Evolutionary conservation across 306 rosid genomes (phyloP), one percentile per base, ranked within the genome.

Genomic region (Sicyos baderoa): DNA sequence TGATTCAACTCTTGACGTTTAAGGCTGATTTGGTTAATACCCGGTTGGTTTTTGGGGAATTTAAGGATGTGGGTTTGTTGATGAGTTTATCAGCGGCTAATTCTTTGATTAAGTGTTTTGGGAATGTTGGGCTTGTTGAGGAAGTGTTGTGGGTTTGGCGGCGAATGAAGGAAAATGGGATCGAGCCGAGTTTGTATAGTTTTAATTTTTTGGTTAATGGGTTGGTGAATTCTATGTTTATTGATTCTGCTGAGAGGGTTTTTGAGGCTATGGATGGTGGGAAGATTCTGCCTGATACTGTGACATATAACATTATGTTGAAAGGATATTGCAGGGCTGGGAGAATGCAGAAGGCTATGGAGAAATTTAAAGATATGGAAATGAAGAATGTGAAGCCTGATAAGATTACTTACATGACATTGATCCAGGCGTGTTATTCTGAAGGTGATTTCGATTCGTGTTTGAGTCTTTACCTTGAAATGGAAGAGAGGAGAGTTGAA

Each of bases 81-180:
- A 81, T 93, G 81, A 88, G 75, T 4, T 25, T 73, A 23, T 63
- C 80, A 0, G 85, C 87, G 0, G 94, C 88, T 0, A 85, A 89
- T 68, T 84, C 88, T 16, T 74, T 93, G 29, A 74, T 88, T 70
- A 83, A 78, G 76, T 78, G 82, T 66, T 82, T 88, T 47, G 91
- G 96, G 12, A 57, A 78, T 42, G 77, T 78, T 56, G 96, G 91
- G 6, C 71, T 89, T 74, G 82, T 93, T 54, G 89, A 88, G 73
- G 98, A 88, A 68, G 70, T 89, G 80, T 72, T 93, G 48, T 88
- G 91, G 86, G 91, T 89, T 11, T 88, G 95, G 88, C 82, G 94
- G n/a, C 76, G 76, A 50, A 85, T 89, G 97, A 88, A 81, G 52
- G 86, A 88, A 70, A 78, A 83, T 68, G 82, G 83, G 57, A 82